These are phyloP conservation scores for Echinochloa phyllopogon DNA, from an alignment of 176 grass and related monocot genomes.

Conservation along the genomic window DNA sequence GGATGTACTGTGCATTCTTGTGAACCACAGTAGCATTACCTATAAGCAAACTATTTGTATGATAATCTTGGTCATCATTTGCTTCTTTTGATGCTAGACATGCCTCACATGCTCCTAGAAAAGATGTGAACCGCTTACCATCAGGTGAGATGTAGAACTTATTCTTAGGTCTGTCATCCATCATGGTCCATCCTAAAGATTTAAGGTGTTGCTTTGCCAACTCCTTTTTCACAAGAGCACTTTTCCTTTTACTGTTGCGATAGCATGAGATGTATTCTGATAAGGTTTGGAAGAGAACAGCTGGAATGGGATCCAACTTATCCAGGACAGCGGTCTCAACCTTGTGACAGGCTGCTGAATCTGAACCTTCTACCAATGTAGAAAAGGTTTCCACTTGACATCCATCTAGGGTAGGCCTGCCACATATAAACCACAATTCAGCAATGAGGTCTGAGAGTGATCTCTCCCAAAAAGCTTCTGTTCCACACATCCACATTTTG, in stretches of 20 bases:
- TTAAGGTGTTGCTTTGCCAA: slow-evolving; percentile 55
- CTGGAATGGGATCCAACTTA: slow-evolving; percentile 39
- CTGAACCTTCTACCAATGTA: slow-evolving; percentile 26
- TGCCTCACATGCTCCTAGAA: slow-evolving; percentile 66
- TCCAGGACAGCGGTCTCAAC: slow-evolving; percentile 28
- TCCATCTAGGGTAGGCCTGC: slow-evolving; percentile 26
- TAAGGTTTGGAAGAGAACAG: slow-evolving; percentile 31
- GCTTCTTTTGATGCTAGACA: slow-evolving; percentile 35
- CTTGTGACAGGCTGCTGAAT: slow-evolving; percentile 10
- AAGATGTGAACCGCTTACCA: slow-evolving; percentile 56
- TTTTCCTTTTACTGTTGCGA: slow-evolving; percentile 26
- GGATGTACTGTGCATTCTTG: not conserved
- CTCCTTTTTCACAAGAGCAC: slow-evolving; percentile 43
- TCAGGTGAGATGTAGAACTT: slow-evolving; percentile 65
- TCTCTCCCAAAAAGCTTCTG: slow-evolving; percentile 51
- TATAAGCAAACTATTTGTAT: slow-evolving; percentile 24
- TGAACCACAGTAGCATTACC: not conserved
- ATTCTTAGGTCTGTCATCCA: slow-evolving; percentile 37
- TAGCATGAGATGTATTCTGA: slow-evolving; percentile 59
- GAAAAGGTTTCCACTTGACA: slow-evolving; percentile 7
- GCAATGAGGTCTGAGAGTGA: slow-evolving; percentile 47
- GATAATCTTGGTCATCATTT: not conserved
- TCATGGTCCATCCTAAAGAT: slow-evolving; percentile 60
- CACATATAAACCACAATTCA: slow-evolving; percentile 54
- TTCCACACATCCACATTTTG: slow-evolving; percentile 62